phyloP scores from a whole-genome alignment of 148 eudicot species.

The Vaccinium vitisidaea region DNA sequence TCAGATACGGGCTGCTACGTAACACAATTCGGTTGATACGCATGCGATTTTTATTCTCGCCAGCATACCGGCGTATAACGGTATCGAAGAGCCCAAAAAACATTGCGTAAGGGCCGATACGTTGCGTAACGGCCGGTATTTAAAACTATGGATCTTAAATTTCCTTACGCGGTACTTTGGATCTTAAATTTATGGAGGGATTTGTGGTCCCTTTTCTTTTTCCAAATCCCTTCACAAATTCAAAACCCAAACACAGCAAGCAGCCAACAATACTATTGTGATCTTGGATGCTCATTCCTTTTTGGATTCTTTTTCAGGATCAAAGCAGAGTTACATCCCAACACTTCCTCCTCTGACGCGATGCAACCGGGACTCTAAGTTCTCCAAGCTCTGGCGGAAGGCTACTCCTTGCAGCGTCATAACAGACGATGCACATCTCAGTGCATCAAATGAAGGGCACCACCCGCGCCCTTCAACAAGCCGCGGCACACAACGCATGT shows the following conservation, averaged over 20 bases:
- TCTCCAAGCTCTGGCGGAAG: constrained; percentile 62
- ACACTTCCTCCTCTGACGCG: constrained; percentile 92
- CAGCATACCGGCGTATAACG: too few species aligned
- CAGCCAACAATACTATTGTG: background rate
- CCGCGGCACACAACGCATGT: constrained; percentile 90
- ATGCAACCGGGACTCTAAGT: constrained; percentile 66
- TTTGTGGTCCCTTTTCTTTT: too few species aligned
- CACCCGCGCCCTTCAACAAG: constrained; percentile 88
- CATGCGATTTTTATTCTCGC: too few species aligned
- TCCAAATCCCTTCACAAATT: background rate
- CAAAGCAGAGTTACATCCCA: constrained; percentile 86
- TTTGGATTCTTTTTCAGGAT: constrained; percentile 44
- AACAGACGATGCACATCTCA: constrained; percentile 34
- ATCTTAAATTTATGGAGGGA: background rate
- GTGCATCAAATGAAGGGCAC: constrained; percentile 42
- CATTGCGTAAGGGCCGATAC: too few species aligned
- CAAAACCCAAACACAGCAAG: background rate
- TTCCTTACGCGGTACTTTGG: background rate
- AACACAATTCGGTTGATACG: too few species aligned
- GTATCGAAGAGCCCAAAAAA: too few species aligned
- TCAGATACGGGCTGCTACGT: too few species aligned
- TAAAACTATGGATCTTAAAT: background rate
- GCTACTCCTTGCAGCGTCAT: constrained; percentile 61
- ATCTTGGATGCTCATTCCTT: background rate
- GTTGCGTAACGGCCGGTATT: too few species aligned